Conservation (phyloP, 805 yeast species). For the Priceomyces melissophilus region DNA sequence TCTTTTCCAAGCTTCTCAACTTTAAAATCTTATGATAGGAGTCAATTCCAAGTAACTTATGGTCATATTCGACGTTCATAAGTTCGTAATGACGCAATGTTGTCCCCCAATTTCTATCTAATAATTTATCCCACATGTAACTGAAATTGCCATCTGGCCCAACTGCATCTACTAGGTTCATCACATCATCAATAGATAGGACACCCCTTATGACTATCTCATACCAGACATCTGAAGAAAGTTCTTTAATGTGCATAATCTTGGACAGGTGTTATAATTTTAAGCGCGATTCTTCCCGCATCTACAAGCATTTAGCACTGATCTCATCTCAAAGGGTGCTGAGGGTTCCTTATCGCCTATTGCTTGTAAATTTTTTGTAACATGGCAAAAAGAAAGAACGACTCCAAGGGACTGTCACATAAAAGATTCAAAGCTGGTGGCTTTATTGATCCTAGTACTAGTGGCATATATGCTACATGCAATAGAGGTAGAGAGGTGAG, state of each 20-base stretch:
- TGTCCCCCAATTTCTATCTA: conserved; percentile 5
- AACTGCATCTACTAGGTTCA: conserved; percentile 6
- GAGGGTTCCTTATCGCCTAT: neutral
- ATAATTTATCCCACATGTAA: conserved; percentile 13
- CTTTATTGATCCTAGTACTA: conserved; percentile 75
- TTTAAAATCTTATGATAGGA: conserved; percentile 3
- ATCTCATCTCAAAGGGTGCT: neutral
- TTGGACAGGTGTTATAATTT: too few relatives aligned
- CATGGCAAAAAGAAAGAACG: conserved; percentile 30
- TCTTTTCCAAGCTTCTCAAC: neutral
- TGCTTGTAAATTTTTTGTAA: neutral
- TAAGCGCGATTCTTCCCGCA: too few relatives aligned
- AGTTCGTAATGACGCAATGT: neutral
- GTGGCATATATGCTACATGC: conserved; percentile 90
- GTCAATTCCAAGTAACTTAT: neutral
- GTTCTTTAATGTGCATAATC: conserved; percentile 5
- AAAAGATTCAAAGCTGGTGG: conserved; percentile 49
- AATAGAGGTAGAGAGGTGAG: conserved; percentile 73
- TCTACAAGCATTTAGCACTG: neutral
- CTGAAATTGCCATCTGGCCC: conserved; percentile 1
- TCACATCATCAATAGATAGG: conserved; percentile 9
- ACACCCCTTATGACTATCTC: conserved; percentile 9
- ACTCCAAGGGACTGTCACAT: conserved; percentile 15
- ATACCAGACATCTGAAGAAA: conserved; percentile 17
- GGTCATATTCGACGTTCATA: neutral